Percentiles rank a stretch among this genome's conserved stretches.
These are phyloP conservation scores for Cladosporium sp. DNA, from an alignment of 2,329 filamentous ascomycete genomes.

Conservation along the genomic window DNA sequence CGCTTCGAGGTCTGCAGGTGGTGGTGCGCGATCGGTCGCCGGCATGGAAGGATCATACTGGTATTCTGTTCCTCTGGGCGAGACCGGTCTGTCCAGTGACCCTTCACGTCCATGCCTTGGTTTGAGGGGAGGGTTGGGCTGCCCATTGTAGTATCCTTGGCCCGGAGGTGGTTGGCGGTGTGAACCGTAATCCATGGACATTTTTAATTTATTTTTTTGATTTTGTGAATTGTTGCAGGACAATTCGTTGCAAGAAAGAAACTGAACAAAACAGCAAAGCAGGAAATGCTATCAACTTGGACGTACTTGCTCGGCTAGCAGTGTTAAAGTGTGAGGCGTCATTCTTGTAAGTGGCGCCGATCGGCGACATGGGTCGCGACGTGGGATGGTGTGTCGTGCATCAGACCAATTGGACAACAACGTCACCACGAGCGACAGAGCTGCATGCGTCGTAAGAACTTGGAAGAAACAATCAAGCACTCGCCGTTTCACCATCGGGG, in stretches of 20 bases:
- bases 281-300: too few relatives aligned
- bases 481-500: too few relatives aligned
- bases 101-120: not conserved
- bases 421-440: too few relatives aligned
- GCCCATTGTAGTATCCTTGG: constrained; percentile 7
- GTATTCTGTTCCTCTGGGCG: constrained; percentile 1
- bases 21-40: not conserved
- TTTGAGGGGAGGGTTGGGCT: not conserved
- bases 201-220: not conserved
- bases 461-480: too few relatives aligned
- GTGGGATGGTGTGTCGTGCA: constrained; percentile 9
- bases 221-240: too few relatives aligned
- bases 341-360: constrained; percentile 8
- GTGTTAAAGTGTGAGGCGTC: constrained; percentile 7
- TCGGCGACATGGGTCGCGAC: constrained; percentile 4
- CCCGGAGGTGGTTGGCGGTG: constrained; percentile 6
- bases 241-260: too few relatives aligned
- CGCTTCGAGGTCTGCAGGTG: not conserved
- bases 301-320: not conserved
- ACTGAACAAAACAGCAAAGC: too few relatives aligned
- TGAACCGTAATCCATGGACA: constrained; percentile 2
- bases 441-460: too few relatives aligned
- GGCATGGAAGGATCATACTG: not conserved
- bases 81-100: not conserved
- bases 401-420: constrained; percentile 3